A percentile compares a stretch with the other conserved stretches of the same genome.
phyloP scores from a whole-genome alignment of 2,329 filamentous ascomycete genomes.

The Pseudogymnoascus sp. region DNA sequence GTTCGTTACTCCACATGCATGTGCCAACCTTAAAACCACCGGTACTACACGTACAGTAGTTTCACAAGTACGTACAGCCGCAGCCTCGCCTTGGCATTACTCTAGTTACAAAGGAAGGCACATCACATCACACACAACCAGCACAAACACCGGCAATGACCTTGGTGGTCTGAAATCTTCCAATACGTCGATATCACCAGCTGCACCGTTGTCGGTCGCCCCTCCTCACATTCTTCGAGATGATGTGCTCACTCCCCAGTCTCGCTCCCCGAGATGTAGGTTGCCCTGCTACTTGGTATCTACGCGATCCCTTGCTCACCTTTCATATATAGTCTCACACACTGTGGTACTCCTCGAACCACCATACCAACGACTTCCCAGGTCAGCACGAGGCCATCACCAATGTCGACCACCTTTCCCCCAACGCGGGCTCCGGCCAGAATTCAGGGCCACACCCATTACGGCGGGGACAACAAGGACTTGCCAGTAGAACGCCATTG shows the following conservation, averaged over 20 bases:
- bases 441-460: constrained; percentile 21
- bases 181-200: background rate
- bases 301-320: background rate
- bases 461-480: constrained; percentile 34
- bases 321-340: constrained; percentile 50
- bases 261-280: constrained; percentile 54
- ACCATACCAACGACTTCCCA: constrained; percentile 34
- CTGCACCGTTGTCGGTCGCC: background rate
- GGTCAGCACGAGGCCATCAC: constrained; percentile 24
- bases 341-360: constrained; percentile 63
- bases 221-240: constrained; percentile 25
- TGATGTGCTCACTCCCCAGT: constrained; percentile 57
- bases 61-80: background rate
- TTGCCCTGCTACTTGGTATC: background rate
- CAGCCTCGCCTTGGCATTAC: background rate
- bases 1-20: background rate
- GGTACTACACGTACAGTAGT: too few relatives aligned
- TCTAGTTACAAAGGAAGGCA: background rate
- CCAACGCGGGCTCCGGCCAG: constrained; percentile 13
- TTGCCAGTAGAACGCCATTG: constrained; percentile 52
- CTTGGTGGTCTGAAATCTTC: background rate
- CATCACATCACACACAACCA: background rate
- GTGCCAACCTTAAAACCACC: constrained; percentile 2
- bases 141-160: background rate
- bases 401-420: constrained; percentile 27